Evolutionary conservation across 495 filamentous ascomycete species (phyloP).

Genomic region (Penicillium longicatenatum): DNA sequence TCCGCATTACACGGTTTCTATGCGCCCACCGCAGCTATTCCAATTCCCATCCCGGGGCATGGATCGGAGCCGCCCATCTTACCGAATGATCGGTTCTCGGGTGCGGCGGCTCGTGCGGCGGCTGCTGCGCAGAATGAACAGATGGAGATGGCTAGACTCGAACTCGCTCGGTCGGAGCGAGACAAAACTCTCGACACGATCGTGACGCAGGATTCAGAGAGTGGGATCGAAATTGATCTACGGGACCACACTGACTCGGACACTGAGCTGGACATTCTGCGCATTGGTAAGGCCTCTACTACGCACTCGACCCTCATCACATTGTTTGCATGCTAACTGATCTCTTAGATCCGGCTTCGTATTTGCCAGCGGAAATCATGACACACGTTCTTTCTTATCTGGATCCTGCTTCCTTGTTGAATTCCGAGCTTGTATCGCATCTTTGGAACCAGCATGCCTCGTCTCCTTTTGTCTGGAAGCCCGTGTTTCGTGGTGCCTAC

Average conservation of each 20-base stretch:
- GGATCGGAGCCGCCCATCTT: conserved; percentile 44
- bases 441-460: conserved; percentile 63
- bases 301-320: neutral
- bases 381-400: conserved; percentile 72
- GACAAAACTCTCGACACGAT: conserved; percentile 36
- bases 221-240: conserved; percentile 78
- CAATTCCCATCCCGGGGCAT: conserved; percentile 40
- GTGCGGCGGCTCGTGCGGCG: conserved; percentile 69
- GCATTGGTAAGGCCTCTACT: conserved; percentile 34
- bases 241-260: conserved; percentile 53
- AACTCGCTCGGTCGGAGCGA: conserved; percentile 49
- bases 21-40: conserved; percentile 33
- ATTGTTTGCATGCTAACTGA: conserved; percentile 3
- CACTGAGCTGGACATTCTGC: conserved; percentile 39
- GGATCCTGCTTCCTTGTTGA: conserved; percentile 65
- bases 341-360: conserved; percentile 62
- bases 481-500: conserved; percentile 72
- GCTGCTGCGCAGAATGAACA: conserved; percentile 65
- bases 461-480: conserved; percentile 74
- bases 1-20: conserved; percentile 42
- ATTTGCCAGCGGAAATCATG: conserved; percentile 71
- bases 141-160: conserved; percentile 21
- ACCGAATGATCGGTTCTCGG: conserved; percentile 51
- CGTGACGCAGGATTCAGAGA: conserved; percentile 63
- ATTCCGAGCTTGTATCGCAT: conserved; percentile 61